Base-by-base conservation (phyloP, 192 early-diverging fungal genomes). In the Coemansia javaensis region DNA sequence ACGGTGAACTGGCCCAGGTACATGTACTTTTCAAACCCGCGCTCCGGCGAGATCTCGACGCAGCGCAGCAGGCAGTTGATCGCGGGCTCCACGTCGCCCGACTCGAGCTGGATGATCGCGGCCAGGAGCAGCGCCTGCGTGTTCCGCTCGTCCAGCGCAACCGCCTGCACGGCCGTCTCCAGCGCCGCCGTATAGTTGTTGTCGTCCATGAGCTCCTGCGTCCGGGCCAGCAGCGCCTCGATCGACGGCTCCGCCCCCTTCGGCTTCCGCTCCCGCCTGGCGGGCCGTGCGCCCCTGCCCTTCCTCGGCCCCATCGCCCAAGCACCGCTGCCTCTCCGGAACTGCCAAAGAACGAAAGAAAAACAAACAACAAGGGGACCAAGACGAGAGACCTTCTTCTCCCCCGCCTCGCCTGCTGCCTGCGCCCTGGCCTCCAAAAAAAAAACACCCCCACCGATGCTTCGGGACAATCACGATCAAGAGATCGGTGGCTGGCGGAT, bases 21-120 rank as follows among this genome's bases (percentile, higher is more conserved):
- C 80, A 98, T 84, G 76, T 88, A 95, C 63, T 88, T 87, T 49
- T 79, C 77, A 49, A 81, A 81, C 17, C 85, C 84, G 32, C 66
- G 61, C 23, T 86, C 75, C 17, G 86, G 85, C 40, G 71, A 71
- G n/a, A 90, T 60, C 50, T 80, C 71, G 23, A 85, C 83, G 39
- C 76, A 68, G 3, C 54, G 56, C 21, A 57, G 25, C 20, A 72
- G 44, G 83, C 84, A 60, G 78, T 78, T 69, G 68, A 71, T 44
- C 17, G 85, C 87, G 24, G 79, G 75, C 22, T 81, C 82, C 42
- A 83, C 79, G 20, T 81, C 62, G 46, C 79, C 81, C 8, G 84
- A 59, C 48, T 94, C 93, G 38, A 93, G 79, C 49, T 89, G 85
- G 18, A 85, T 77, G 23, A 84, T 78, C 4, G 87, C 90, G 16